A percentile compares a stretch with the other conserved stretches of the same genome.
Conservation (phyloP, 2,329 filamentous ascomycete species). For the Phaeosphaeriaceae sp. region DNA sequence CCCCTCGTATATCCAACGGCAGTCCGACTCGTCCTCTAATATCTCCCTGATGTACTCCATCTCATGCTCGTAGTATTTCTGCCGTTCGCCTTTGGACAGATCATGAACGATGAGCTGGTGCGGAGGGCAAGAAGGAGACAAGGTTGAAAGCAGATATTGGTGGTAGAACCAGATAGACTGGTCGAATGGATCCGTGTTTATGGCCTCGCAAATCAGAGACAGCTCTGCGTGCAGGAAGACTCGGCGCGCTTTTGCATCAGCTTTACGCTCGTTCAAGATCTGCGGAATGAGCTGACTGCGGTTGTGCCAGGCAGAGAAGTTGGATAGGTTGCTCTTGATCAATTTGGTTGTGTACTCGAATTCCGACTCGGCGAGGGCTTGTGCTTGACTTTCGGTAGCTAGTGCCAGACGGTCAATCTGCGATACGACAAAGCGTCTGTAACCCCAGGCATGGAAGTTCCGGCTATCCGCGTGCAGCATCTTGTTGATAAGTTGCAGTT, state of each 20-base stretch:
- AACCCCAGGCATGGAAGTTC: constrained; percentile 98
- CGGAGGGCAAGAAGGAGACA: constrained; percentile 58
- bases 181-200: constrained; percentile 91
- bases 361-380: constrained; percentile 77
- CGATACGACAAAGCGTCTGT: constrained; percentile 79
- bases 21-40: constrained; percentile 70
- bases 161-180: constrained; percentile 98
- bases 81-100: constrained; percentile 67
- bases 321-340: constrained; percentile 84
- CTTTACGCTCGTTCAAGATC: constrained; percentile 73
- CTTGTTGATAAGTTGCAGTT: constrained; percentile 81
- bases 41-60: constrained; percentile 76
- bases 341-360: constrained; percentile 91
- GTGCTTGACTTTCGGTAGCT: constrained; percentile 1
- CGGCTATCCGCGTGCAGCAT: constrained; percentile 87
- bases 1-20: constrained; percentile 90
- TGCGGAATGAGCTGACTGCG: constrained; percentile 82
- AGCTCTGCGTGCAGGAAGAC: constrained; percentile 81
- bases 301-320: constrained; percentile 97
- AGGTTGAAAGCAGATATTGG: constrained; percentile 78
- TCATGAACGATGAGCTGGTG: constrained; percentile 68
- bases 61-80: constrained; percentile 72
- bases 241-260: constrained; percentile 67
- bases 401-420: constrained; percentile 69
- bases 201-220: constrained; percentile 73